Percentiles rank a stretch among this genome's conserved stretches.
phyloP scores from a whole-genome alignment of 1,284 basidiomycete species.

The Marasmius fiardii region DNA sequence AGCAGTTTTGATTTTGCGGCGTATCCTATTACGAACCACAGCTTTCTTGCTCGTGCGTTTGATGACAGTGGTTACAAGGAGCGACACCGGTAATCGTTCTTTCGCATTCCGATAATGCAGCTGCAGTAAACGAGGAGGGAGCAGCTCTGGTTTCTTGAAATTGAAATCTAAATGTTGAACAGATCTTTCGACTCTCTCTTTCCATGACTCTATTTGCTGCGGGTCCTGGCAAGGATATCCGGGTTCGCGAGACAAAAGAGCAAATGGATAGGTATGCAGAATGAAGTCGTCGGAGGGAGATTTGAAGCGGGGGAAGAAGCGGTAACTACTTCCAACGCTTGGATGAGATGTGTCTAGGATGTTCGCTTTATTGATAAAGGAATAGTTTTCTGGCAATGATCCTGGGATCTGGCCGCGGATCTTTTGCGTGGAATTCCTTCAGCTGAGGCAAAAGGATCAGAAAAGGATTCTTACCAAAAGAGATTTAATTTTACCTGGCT shows the following conservation, averaged over 20 bases:
- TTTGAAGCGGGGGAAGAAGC: conserved; percentile 1
- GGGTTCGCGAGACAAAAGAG: conserved; percentile 4
- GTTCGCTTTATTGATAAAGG: neutral
- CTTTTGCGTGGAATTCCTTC: neutral
- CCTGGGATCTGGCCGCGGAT: conserved; percentile 11
- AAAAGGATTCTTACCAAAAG: neutral
- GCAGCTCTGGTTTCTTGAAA: neutral
- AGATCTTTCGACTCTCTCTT: conserved; percentile 9
- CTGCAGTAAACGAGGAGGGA: neutral
- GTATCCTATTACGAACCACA: conserved; percentile 11
- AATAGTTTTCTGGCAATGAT: neutral
- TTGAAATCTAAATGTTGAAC: neutral
- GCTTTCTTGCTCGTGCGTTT: conserved; percentile 13
- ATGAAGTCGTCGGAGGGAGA: neutral
- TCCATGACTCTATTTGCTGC: conserved; percentile 13
- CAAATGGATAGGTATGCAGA: conserved; percentile 6
- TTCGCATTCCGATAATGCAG: conserved; percentile 7
- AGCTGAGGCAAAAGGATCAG: neutral
- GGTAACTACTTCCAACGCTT: neutral
- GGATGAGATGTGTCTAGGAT: conserved; percentile 13
- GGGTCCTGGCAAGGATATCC: conserved; percentile 3
- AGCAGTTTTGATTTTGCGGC: conserved; percentile 9
- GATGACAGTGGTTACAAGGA: conserved; percentile 5
- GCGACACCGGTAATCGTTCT: conserved; percentile 9
- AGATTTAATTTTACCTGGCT: conserved; percentile 4